Conservation (phyloP, 2,329 filamentous ascomycete genomes). For the Exophiala oligosperma region DNA sequence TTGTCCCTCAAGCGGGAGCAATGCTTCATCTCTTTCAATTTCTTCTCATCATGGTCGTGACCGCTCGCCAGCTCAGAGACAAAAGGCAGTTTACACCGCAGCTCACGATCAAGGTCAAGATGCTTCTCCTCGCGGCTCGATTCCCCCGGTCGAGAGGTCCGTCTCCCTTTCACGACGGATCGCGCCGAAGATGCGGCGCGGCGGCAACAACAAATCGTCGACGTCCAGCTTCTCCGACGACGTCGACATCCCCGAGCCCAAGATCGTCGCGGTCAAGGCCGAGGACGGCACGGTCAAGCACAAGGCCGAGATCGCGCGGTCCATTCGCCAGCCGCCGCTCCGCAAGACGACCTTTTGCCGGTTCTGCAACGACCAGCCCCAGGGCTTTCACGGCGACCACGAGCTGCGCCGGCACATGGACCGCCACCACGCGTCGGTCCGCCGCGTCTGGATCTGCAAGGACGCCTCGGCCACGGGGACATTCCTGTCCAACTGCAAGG, state of each 20-base stretch:
- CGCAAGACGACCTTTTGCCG: slow-evolving; percentile 62
- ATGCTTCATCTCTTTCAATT: slow-evolving; percentile 41
- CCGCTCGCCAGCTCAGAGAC: background rate
- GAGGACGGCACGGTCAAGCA: slow-evolving; percentile 56
- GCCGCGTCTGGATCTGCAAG: slow-evolving; percentile 56
- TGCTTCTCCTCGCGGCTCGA: slow-evolving; percentile 39
- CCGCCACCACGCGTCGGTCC: slow-evolving; percentile 62
- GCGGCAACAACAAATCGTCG: slow-evolving; percentile 30
- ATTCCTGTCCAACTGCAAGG: slow-evolving; percentile 79
- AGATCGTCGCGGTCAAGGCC: slow-evolving; percentile 53
- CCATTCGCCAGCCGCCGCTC: slow-evolving; percentile 63
- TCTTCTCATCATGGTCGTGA: slow-evolving; percentile 39
- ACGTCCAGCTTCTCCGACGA: slow-evolving; percentile 25
- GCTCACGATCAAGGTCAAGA: background rate
- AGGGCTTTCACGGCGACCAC: slow-evolving; percentile 83
- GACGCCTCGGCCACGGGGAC: slow-evolving; percentile 60
- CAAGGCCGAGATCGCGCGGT: slow-evolving; percentile 56
- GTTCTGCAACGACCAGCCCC: slow-evolving; percentile 69
- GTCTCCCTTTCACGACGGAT: slow-evolving; percentile 42
- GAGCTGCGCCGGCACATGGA: slow-evolving; percentile 71
- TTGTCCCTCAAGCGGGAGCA: slow-evolving; percentile 50
- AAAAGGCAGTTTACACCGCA: background rate
- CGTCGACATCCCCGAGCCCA: slow-evolving; percentile 39
- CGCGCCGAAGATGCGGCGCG: slow-evolving; percentile 47
- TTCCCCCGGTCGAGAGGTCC: slow-evolving; percentile 40